Percentiles rank a stretch among this genome's conserved stretches.
phyloP scores from a whole-genome alignment of 495 filamentous ascomycete species.

The Daldinia bambusicola region DNA sequence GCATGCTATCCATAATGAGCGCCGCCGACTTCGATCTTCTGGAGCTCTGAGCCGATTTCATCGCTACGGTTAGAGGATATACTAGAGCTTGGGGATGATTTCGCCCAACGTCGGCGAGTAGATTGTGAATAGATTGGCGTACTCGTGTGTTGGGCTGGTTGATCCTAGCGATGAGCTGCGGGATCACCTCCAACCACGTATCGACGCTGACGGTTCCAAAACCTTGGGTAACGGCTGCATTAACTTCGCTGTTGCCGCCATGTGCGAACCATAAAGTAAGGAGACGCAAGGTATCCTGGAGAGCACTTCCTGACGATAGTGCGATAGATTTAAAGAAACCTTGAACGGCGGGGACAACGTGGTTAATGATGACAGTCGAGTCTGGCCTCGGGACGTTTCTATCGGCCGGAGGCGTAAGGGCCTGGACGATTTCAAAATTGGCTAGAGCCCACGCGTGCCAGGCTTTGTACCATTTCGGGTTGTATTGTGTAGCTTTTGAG shows the following conservation, averaged over 20 bases:
- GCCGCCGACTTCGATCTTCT: conserved; percentile 84
- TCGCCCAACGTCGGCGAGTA: conserved; percentile 90
- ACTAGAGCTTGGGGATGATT: conserved; percentile 97
- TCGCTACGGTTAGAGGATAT: conserved; percentile 98
- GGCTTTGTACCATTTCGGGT: conserved; percentile 95
- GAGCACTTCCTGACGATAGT: conserved; percentile 85
- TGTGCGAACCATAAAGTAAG: conserved; percentile 97
- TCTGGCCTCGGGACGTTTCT: conserved; percentile 66
- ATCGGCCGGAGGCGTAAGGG: conserved; percentile 70
- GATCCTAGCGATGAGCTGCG: conserved; percentile 95
- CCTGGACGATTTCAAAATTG: conserved; percentile 96
- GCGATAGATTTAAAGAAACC: conserved; percentile 97
- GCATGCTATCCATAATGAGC: conserved; percentile 97
- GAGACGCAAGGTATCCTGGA: conserved; percentile 93
- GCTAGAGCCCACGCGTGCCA: conserved; percentile 99
- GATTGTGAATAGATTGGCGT: conserved; percentile 86
- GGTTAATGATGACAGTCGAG: conserved; percentile 74
- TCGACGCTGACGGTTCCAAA: conserved; percentile 92
- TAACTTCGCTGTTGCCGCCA: conserved; percentile 88
- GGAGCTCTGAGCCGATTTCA: conserved; percentile 84
- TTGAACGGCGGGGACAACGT: conserved; percentile 92
- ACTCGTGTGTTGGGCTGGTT: conserved; percentile 91
- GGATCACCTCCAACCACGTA: conserved; percentile 98
- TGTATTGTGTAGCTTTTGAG: conserved; percentile 87
- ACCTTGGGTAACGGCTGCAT: conserved; percentile 84